Evolutionary conservation across 2,329 filamentous ascomycete genomes (phyloP), one percentile per base, ranked within the genome.

Genomic region (Ophiostoma populinum): DNA sequence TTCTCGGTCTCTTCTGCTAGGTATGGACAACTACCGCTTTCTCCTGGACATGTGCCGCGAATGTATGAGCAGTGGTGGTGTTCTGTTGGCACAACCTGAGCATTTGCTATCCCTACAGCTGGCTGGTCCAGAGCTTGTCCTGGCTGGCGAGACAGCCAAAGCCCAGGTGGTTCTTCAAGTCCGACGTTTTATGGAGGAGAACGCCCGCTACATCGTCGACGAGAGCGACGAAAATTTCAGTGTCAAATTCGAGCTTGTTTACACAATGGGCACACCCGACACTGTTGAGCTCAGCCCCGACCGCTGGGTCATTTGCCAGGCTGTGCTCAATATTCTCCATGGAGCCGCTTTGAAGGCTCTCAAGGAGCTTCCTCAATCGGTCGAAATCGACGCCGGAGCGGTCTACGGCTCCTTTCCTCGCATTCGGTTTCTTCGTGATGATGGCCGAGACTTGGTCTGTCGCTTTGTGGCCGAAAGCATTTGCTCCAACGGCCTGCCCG

Each of bases 161-260:
- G 60, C 59, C 0, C 31, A 39, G 1, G 30, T 39, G 1, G 45
- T 71, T 11, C 40, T 65, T 0, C 13, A 47, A 1, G 58, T 51
- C 0, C 62, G 70, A n/a, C 17, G 51, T 0, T 65, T 59, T 41
- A 53, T 75, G 1, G 49, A 65, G 20, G 11, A 33, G 0, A 40
- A 49, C 2, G 56, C 62, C 0, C 54, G 70, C 0, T 71, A 76
- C 40, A 58, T 80, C 2, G 55, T 79, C 0, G 73, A 79, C 38
- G 72, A 80, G 48, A 72, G 67, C 25, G 75, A 80, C 32, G 70
- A 77, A 38, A 70, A 68, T 36, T 66, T 77, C 28, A 68, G 60
- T 28, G 58, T 63, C 4, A 67, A 65, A 31, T 75, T 73, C 25
- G 70, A 79, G 44, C 49, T 78, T 0, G 56, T 78, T 2, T 78